These are phyloP conservation scores for Gnomoniopsis sp. DNA, from an alignment of 2,329 filamentous ascomycete genomes.

Conservation along the genomic window DNA sequence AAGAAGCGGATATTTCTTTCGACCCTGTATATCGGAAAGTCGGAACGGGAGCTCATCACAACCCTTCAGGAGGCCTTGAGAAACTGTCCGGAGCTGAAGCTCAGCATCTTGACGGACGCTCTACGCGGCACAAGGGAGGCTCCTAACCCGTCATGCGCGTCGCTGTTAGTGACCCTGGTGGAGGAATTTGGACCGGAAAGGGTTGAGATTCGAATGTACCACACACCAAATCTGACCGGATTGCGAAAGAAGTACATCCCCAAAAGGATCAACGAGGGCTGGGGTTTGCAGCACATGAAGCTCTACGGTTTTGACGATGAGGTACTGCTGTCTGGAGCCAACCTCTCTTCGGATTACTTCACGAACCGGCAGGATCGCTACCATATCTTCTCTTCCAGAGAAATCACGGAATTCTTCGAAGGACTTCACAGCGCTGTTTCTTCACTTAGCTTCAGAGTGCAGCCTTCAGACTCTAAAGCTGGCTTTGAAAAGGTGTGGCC, in stretches of 20 bases:
- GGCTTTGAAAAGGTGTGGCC: conserved; percentile 73
- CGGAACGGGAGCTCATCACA: conserved; percentile 82
- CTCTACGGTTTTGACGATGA: conserved; percentile 94
- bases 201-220: conserved; percentile 95
- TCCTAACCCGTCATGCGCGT: conserved; percentile 81
- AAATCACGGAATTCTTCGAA: conserved; percentile 79
- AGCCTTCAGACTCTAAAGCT: conserved; percentile 53
- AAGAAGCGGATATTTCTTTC: conserved; percentile 82
- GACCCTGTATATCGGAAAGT: conserved; percentile 95
- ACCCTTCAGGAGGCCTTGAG: conserved; percentile 73
- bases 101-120: conserved; percentile 89
- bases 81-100: conserved; percentile 68
- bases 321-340: conserved; percentile 91
- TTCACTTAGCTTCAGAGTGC: conserved; percentile 76
- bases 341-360: conserved; percentile 91
- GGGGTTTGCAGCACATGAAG: conserved; percentile 99
- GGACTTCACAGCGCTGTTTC: conserved; percentile 73
- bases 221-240: conserved; percentile 92
- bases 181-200: conserved; percentile 77
- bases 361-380: conserved; percentile 94
- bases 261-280: conserved; percentile 91
- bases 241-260: conserved; percentile 80
- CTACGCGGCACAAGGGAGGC: conserved; percentile 88
- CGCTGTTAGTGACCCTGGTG: conserved; percentile 79
- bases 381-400: conserved; percentile 78